A percentile compares a stretch with the other conserved stretches of the same genome.
phyloP scores from a whole-genome alignment of 257 asterid genomes.

The Apocynum venetum region DNA sequence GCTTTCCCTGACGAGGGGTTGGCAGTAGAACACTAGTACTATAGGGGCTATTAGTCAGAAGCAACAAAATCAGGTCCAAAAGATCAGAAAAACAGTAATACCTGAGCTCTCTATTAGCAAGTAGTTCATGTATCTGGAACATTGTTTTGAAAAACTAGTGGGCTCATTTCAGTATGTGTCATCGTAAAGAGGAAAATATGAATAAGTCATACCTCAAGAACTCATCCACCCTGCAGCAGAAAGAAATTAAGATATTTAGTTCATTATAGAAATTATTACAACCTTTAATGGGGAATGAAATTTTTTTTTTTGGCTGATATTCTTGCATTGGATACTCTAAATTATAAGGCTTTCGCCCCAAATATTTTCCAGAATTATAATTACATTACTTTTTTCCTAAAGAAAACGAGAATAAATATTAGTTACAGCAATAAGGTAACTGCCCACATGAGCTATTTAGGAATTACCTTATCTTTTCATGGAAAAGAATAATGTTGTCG shows the following conservation, averaged over 20 bases:
- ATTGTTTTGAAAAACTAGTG: neutral
- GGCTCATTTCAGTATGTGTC: slow-evolving; percentile 8
- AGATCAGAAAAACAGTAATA: slow-evolving; percentile 2
- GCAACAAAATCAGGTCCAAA: slow-evolving; percentile 18
- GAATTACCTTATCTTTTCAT: slow-evolving; percentile 82
- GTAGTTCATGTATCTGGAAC: slow-evolving; percentile 15
- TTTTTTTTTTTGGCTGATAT: neutral
- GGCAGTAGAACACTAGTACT: slow-evolving; percentile 53
- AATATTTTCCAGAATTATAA: neutral
- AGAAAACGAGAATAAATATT: neutral
- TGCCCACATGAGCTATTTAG: neutral
- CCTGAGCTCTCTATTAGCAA: slow-evolving; percentile 17
- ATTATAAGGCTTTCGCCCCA: neutral
- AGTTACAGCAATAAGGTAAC: neutral
- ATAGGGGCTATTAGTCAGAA: slow-evolving; percentile 69
- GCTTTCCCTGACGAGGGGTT: slow-evolving; percentile 63
- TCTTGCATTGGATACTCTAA: neutral
- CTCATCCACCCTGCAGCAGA: slow-evolving; percentile 73
- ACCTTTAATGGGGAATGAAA: neutral
- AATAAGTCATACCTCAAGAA: slow-evolving; percentile 59
- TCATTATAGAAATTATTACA: neutral
- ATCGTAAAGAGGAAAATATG: slow-evolving; percentile 13
- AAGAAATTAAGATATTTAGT: slow-evolving; percentile 19
- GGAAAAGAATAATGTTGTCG: slow-evolving; percentile 61
- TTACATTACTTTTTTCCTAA: neutral